Evolutionary conservation across 176 grass and related monocot genomes (phyloP).

Genomic region (Microstegium vimineum): DNA sequence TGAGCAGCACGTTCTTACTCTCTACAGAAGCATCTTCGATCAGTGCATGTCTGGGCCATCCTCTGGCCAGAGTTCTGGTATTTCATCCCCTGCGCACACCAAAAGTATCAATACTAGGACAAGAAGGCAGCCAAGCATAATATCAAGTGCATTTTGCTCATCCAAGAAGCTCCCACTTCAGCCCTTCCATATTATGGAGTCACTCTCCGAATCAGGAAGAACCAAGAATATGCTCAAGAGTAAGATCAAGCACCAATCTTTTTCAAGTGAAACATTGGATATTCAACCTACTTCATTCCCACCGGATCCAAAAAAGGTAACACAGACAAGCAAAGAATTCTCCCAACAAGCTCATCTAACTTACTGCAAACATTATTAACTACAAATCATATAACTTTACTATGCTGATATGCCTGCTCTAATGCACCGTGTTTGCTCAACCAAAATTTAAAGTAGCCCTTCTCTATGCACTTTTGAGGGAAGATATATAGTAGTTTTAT

Average conservation of each 20-base stretch:
- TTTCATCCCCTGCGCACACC: constrained; percentile 75
- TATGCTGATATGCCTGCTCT: neutral
- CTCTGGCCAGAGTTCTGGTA: constrained; percentile 73
- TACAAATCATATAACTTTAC: neutral
- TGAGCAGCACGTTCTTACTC: constrained; percentile 91
- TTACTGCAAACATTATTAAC: neutral
- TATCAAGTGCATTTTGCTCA: constrained; percentile 91
- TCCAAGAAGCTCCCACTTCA: constrained; percentile 89
- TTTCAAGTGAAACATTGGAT: constrained; percentile 41
- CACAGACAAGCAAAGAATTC: neutral
- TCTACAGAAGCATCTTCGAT: constrained; percentile 95
- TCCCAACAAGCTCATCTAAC: neutral
- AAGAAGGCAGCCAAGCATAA: constrained; percentile 73
- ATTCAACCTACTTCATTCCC: constrained; percentile 29
- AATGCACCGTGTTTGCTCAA: neutral
- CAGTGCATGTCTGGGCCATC: constrained; percentile 61
- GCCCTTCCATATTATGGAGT: constrained; percentile 69
- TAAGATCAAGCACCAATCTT: constrained; percentile 56
- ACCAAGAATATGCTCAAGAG: constrained; percentile 51
- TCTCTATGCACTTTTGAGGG: neutral
- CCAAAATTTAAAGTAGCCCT: neutral
- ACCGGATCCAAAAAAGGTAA: constrained; percentile 51
- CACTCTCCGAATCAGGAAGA: constrained; percentile 46
- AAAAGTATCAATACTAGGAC: constrained; percentile 35
- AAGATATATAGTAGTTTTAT: neutral